phyloP scores from a whole-genome alignment of 805 yeast genomes.

The Kodamaea hsintzibuensis region DNA sequence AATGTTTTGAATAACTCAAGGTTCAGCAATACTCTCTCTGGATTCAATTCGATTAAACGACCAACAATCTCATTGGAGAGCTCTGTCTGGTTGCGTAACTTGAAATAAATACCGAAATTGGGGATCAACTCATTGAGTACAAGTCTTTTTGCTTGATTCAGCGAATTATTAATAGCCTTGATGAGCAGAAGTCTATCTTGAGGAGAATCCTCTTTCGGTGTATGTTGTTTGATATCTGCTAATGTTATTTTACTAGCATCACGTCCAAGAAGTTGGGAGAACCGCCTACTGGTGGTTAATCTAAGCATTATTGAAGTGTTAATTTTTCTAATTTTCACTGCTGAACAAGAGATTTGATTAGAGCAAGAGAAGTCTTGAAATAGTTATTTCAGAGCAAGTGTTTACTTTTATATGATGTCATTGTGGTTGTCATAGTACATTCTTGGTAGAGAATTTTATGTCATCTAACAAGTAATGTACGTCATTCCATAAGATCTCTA shows the following conservation, averaged over 20 bases:
- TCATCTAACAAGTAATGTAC: too few species aligned
- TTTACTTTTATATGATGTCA: too few species aligned
- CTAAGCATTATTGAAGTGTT: background rate
- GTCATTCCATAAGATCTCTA: too few species aligned
- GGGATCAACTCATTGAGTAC: slow-evolving; percentile 13
- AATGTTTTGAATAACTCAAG: slow-evolving; percentile 45
- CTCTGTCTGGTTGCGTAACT: background rate
- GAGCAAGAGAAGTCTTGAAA: too few species aligned
- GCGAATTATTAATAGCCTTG: slow-evolving; percentile 10
- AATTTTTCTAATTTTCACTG: background rate
- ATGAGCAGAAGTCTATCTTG: slow-evolving; percentile 6
- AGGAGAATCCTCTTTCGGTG: slow-evolving; percentile 3
- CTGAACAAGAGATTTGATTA: too few species aligned
- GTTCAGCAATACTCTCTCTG: slow-evolving; percentile 54
- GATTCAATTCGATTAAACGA: slow-evolving; percentile 42
- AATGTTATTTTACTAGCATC: slow-evolving; percentile 12
- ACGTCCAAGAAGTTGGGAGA: slow-evolving; percentile 6
- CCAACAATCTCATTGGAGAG: slow-evolving; percentile 9
- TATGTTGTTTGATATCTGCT: background rate
- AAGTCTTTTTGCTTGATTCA: slow-evolving; percentile 8
- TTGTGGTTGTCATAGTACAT: too few species aligned
- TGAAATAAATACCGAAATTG: slow-evolving; percentile 14
- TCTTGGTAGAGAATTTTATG: too few species aligned
- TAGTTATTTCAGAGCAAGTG: too few species aligned
- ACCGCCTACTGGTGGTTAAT: background rate